A percentile compares a stretch with the other conserved stretches of the same genome.
These are phyloP conservation scores for Termitomyces bulborhizus DNA, from an alignment of 768 basidiomycete genomes.

Conservation along the genomic window DNA sequence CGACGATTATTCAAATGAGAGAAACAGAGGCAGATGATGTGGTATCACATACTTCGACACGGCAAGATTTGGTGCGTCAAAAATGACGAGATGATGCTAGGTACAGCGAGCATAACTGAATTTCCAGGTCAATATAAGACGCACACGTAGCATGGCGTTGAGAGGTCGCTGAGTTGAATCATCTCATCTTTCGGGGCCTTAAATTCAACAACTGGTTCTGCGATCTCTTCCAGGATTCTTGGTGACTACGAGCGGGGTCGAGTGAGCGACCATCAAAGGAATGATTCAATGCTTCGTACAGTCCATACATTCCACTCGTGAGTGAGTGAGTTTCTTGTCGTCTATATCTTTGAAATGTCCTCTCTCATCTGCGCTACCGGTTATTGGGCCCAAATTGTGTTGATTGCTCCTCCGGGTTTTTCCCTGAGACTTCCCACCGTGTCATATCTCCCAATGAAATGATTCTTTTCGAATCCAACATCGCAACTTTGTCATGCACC, in stretches of 20 bases:
- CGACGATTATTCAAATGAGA: background rate
- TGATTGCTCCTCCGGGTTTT: background rate
- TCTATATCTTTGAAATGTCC: background rate
- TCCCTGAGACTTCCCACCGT: background rate
- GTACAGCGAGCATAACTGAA: background rate
- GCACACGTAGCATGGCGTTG: background rate
- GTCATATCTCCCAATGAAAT: background rate
- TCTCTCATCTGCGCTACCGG: background rate
- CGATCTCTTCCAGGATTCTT: background rate
- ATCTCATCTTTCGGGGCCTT: background rate
- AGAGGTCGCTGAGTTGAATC: background rate
- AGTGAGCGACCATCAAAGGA: background rate
- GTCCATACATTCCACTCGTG: background rate
- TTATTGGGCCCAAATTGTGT: background rate
- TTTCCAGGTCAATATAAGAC: background rate
- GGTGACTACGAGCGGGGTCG: background rate
- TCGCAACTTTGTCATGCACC: background rate
- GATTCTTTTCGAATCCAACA: background rate
- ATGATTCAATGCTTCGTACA: background rate
- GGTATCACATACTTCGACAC: background rate
- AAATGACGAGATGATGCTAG: background rate
- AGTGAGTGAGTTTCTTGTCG: background rate
- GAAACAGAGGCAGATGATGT: background rate
- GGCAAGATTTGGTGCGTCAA: background rate
- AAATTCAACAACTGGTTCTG: background rate